phyloP scores from a whole-genome alignment of 2,329 filamentous ascomycete species.

The Pseudopyricularia cyperi region DNA sequence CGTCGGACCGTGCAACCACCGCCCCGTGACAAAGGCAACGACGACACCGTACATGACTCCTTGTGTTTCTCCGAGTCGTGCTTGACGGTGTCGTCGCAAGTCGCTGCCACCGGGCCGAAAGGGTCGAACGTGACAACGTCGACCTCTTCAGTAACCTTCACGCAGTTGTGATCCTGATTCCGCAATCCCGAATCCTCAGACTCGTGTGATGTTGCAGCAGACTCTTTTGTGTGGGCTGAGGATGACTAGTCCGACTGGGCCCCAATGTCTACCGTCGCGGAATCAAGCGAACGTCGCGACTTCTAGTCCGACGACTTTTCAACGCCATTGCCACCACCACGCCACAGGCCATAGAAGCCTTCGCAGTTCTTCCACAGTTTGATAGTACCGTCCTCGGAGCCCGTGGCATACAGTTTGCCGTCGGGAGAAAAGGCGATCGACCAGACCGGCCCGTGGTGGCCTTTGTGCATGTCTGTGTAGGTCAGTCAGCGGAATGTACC shows the following conservation, averaged over 20 bases:
- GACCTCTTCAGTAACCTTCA: neutral
- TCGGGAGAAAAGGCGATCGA: constrained; percentile 90
- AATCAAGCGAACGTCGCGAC: constrained; percentile 8
- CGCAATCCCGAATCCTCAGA: neutral
- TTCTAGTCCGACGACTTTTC: constrained; percentile 25
- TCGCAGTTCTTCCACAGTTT: constrained; percentile 74
- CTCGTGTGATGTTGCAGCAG: neutral
- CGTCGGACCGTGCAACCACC: neutral
- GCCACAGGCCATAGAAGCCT: constrained; percentile 52
- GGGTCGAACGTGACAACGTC: neutral
- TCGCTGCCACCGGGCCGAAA: neutral
- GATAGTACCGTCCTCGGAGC: constrained; percentile 93
- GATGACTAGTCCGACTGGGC: constrained; percentile 1
- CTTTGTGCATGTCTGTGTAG: constrained; percentile 71
- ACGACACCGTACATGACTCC: neutral
- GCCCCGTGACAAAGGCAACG: neutral
- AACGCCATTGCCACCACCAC: constrained; percentile 25
- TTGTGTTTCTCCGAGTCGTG: neutral
- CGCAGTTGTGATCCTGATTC: neutral
- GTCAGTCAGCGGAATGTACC: neutral
- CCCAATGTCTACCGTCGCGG: neutral
- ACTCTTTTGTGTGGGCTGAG: neutral
- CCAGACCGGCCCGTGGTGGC: constrained; percentile 96
- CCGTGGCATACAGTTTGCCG: constrained; percentile 90
- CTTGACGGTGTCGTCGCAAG: neutral